Evolutionary conservation across 768 basidiomycete genomes (phyloP), one percentile per base, ranked within the genome.

Genomic region (Terana coerulea): DNA sequence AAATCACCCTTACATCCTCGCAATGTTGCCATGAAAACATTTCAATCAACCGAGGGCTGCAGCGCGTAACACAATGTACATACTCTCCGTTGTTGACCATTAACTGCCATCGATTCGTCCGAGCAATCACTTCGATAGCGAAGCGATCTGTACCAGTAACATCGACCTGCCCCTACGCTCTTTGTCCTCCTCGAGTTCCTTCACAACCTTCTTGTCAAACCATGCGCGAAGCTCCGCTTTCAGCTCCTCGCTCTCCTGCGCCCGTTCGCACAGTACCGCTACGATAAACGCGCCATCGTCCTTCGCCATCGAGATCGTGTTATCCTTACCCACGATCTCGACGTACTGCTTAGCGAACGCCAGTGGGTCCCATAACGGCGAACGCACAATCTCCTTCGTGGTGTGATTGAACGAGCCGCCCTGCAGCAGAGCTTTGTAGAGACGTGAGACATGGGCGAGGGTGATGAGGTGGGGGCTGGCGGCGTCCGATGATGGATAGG

Each of bases 401-500:
- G 76, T 64, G 28, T 82, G 84, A 54, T 81, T 83, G 68, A 84
- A 97, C 64, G 95, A 92, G 0, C 94, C 94, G 5, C 94, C 94
- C 63, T 95, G 91, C 1, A 97, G 75, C 5, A 97, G 80, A 5
- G 83, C 83, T 65, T 97, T 97, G 77, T 91, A 95, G 43, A 94
- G 63, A 34, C 94, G 78, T 3, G 89, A 86, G 0, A 86, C 80
- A 59, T 92, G 91, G 1, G 91, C 81, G 11, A 93, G 75, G 61
- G 95, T 86, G 52, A 95, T 86, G 14, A 79, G 77, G 67, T 93
- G 90, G 0, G 78, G 75, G 10, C 64, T 64, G 10, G 71, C 52
- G 0, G 72, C 51, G 45, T 83, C 79, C 5, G 73, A 60, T 19
- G 80, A 75, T 0, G 85, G 81, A 63, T 86, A 84, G 5, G 81